Conservation (phyloP, 169 alveolate genomes). For the Cryptosporidium bovis region DNA sequence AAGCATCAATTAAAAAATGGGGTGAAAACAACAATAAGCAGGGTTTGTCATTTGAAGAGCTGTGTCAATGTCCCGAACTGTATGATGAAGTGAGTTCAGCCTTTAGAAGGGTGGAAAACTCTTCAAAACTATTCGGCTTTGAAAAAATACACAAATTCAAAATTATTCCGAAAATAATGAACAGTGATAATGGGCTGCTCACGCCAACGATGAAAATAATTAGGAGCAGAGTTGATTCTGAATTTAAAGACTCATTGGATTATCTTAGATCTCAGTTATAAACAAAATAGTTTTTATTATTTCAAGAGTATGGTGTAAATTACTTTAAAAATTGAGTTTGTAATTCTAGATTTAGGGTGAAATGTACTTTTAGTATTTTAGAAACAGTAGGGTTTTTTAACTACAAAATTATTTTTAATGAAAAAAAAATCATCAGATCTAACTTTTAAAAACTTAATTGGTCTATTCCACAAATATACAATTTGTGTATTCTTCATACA, state of each 20-base stretch:
- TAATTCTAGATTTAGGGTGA: background rate
- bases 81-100: conserved; percentile 55
- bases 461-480: conserved; percentile 53
- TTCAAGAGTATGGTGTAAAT: background rate
- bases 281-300: background rate
- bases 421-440: background rate
- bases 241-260: conserved; percentile 72
- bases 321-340: background rate
- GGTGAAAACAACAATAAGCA: conserved; percentile 44
- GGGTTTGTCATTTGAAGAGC: conserved; percentile 48
- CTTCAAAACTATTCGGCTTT: conserved; percentile 72
- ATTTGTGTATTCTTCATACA: conserved; percentile 41
- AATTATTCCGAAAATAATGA: conserved; percentile 68
- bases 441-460: background rate
- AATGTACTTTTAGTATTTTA: background rate
- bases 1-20: conserved; percentile 68
- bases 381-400: background rate
- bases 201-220: conserved; percentile 78
- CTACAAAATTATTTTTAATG: background rate
- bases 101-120: conserved; percentile 27
- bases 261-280: conserved; percentile 26
- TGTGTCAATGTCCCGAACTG: conserved; percentile 62
- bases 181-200: conserved; percentile 71
- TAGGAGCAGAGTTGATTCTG: conserved; percentile 55
- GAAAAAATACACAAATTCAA: conserved; percentile 75